Evolutionary conservation across 2,329 filamentous ascomycete species (phyloP).

Genomic region (Chaetomium olivaceum): DNA sequence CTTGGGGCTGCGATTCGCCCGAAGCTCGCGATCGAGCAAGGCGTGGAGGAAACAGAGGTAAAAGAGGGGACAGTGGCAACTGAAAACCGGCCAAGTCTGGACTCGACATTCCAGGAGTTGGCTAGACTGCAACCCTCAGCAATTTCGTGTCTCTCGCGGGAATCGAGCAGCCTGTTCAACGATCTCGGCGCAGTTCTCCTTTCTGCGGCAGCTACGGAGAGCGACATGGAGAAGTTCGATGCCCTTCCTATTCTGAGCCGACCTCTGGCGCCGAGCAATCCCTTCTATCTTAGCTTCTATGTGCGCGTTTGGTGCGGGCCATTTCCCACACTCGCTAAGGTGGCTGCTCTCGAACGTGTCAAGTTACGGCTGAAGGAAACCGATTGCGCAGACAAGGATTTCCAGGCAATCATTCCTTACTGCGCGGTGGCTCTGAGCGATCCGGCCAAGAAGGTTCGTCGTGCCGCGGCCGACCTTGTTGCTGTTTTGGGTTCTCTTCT

Average conservation of each 20-base stretch:
- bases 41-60: constrained; percentile 52
- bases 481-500: constrained; percentile 56
- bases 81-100: constrained; percentile 43
- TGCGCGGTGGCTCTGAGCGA: constrained; percentile 73
- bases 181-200: constrained; percentile 62
- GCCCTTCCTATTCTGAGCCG: constrained; percentile 56
- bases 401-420: constrained; percentile 84
- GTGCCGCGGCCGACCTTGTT: constrained; percentile 69
- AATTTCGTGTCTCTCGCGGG: constrained; percentile 55
- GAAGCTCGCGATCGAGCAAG: constrained; percentile 50
- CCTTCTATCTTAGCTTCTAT: constrained; percentile 75
- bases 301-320: constrained; percentile 72
- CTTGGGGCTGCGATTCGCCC: constrained; percentile 69
- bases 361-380: constrained; percentile 56
- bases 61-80: constrained; percentile 37
- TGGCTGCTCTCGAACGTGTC: constrained; percentile 67
- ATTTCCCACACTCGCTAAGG: constrained; percentile 67
- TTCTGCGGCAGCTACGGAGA: constrained; percentile 50
- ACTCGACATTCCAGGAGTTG: constrained; percentile 43
- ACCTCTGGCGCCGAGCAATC: constrained; percentile 56
- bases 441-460: constrained; percentile 71
- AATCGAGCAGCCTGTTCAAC: constrained; percentile 55
- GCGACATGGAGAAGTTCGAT: constrained; percentile 53
- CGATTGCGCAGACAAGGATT: constrained; percentile 57
- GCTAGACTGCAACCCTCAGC: constrained; percentile 34